Evolutionary conservation across 768 basidiomycete species (phyloP), one percentile per base, ranked within the genome.

Genomic region (Trametes sanguinea): DNA sequence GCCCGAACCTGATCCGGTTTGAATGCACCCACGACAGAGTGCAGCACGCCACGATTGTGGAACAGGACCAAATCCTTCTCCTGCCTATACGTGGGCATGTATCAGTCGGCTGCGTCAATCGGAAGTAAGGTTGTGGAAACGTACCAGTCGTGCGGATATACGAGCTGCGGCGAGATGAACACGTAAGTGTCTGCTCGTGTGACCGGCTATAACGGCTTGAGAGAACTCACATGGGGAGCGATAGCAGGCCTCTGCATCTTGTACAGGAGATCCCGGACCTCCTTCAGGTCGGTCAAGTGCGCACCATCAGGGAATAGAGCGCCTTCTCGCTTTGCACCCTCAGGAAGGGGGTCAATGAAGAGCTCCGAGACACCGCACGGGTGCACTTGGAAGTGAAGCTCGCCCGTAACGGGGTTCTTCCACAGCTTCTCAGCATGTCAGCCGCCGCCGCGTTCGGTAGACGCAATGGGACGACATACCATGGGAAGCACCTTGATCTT

Each of bases 171-270:
- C 32, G 27, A 17, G 33, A 37, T 53, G 44, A 43, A 50, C 32
- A 45, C 14, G 45, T 29, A 48, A 27, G 30, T 54, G 46, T 51
- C 5, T 67, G 45, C 39, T 56, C 66, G 59, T 30, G 48, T 64
- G 63, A 57, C 43, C 40, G 33, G 2, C 32, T 17, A 6, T 13
- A 8, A 10, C 10, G 10, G 1, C 51, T n/a, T 7, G 44, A 54
- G 35, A 52, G 37, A 13, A 74, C 83, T 68, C 63, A 89, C 88
- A 58, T 75, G 72, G 14, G 94, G 94, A 1, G 92, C 86, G 62
- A 97, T 96, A 16, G 86, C 94, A 4, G 95, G 94, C 10, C 94
- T 77, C 72, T 95, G 94, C 83, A 96, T 90, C 76, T 80, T 82
- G 77, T 96, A 94, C 39, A 95, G 73, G 29, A 95, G 71, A 7